Evolutionary conservation across 345 rosid species (phyloP).

Genomic region (Eucalyptus decipiens): DNA sequence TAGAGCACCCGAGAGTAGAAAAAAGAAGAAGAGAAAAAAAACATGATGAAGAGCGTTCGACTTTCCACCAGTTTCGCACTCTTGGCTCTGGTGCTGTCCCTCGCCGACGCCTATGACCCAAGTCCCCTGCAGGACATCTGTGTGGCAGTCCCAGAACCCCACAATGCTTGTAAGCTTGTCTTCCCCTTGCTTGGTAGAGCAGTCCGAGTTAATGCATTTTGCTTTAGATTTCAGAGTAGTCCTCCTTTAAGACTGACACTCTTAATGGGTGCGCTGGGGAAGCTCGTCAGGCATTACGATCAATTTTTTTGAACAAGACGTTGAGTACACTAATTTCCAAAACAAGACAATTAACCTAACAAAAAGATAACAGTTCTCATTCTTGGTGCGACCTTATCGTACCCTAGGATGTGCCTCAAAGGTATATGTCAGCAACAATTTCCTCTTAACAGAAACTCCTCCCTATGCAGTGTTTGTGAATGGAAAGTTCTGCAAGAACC

Average conservation of each 20-base stretch:
- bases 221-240: not conserved
- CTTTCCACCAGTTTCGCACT: not conserved
- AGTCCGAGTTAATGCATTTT: not conserved
- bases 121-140: slow-evolving; percentile 17
- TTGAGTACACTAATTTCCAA: not conserved
- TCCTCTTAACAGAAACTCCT: not conserved
- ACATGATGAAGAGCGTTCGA: not conserved
- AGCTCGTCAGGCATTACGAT: not conserved
- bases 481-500: not conserved
- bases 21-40: not conserved
- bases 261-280: not conserved
- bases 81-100: not conserved
- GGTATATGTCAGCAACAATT: not conserved
- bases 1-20: not conserved
- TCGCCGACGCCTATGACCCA: slow-evolving; percentile 6
- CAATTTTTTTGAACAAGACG: not conserved
- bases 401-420: not conserved
- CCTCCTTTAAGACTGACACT: not conserved
- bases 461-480: not conserved
- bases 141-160: slow-evolving; percentile 1
- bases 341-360: not conserved
- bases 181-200: not conserved
- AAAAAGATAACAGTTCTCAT: not conserved
- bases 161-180: not conserved
- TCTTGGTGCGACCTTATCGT: not conserved